Evolutionary conservation across 2,329 filamentous ascomycete genomes (phyloP).

Genomic region (Diplodia seriata): DNA sequence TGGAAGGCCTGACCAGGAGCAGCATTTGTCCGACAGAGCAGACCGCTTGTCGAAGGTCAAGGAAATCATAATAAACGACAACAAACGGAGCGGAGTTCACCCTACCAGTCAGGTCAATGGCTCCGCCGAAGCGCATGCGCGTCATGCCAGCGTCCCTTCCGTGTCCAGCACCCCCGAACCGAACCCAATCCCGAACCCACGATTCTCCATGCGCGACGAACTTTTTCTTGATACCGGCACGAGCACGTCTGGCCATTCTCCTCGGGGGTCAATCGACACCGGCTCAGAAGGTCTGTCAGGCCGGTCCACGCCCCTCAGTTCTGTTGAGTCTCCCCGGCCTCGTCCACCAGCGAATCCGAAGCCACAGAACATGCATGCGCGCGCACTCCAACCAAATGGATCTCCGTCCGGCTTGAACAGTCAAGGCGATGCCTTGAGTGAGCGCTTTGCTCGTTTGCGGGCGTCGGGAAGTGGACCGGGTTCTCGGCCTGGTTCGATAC

Average conservation of each 20-base stretch:
- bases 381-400: conserved; percentile 18
- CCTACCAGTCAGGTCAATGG: conserved; percentile 32
- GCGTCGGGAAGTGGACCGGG: background rate
- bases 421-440: conserved; percentile 42
- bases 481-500: conserved; percentile 40
- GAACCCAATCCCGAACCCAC: conserved; percentile 4
- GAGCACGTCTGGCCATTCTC: conserved; percentile 34
- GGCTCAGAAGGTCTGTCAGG: conserved; percentile 37
- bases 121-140: conserved; percentile 10
- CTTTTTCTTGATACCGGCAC: conserved; percentile 34
- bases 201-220: conserved; percentile 34
- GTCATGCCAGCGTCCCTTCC: conserved; percentile 13
- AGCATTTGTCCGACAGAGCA: conserved; percentile 38
- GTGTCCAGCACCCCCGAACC: conserved; percentile 2
- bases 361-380: conserved; percentile 65
- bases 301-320: conserved; percentile 37
- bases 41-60: conserved; percentile 57
- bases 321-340: conserved; percentile 38
- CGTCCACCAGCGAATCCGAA: conserved; percentile 65
- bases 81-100: conserved; percentile 63
- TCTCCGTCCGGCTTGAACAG: conserved; percentile 12
- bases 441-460: conserved; percentile 48
- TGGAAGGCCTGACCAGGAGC: background rate
- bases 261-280: conserved; percentile 36
- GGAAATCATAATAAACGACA: conserved; percentile 59